Evolutionary conservation across 495 filamentous ascomycete genomes (phyloP).

Genomic region (Delitschia confertaspora): DNA sequence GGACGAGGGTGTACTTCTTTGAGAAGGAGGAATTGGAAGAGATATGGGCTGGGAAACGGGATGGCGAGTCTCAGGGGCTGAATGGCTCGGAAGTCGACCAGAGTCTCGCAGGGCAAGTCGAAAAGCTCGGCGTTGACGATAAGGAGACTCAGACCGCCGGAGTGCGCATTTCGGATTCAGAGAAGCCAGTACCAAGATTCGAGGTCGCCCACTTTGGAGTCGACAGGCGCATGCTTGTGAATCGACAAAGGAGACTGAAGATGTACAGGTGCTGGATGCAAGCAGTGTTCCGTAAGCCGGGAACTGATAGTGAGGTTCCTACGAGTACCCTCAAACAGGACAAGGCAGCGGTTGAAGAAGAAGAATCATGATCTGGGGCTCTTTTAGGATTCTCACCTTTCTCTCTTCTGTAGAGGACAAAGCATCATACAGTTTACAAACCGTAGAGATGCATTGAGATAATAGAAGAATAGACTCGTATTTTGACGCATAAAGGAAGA

Average conservation of each 20-base stretch:
- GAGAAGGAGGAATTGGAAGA: slow-evolving; percentile 68
- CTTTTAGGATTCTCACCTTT: too few species aligned
- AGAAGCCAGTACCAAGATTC: slow-evolving; percentile 38
- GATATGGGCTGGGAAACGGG: slow-evolving; percentile 58
- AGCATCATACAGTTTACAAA: too few species aligned
- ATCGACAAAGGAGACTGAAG: slow-evolving; percentile 79
- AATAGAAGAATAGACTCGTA: too few species aligned
- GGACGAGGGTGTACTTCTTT: slow-evolving; percentile 96
- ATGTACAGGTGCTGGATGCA: slow-evolving; percentile 99
- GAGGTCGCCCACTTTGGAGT: slow-evolving; percentile 67
- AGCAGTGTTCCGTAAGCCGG: slow-evolving; percentile 71
- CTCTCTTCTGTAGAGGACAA: too few species aligned
- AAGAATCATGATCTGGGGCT: too few species aligned
- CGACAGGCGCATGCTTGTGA: slow-evolving; percentile 83
- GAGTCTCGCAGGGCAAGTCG: slow-evolving; percentile 17
- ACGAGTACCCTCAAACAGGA: slow-evolving; percentile 23
- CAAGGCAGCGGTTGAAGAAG: slow-evolving; percentile 4
- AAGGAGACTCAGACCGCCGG: slow-evolving; percentile 20
- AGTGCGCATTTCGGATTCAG: not conserved
- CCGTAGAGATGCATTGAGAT: too few species aligned
- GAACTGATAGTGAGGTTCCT: slow-evolving; percentile 10
- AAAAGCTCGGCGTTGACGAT: slow-evolving; percentile 5
- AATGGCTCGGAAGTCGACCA: too few species aligned
- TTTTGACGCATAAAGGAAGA: too few species aligned
- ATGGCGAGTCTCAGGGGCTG: slow-evolving; percentile 12